Conservation (phyloP, 1,284 basidiomycete genomes). For the Phellinidium pouzarii region DNA sequence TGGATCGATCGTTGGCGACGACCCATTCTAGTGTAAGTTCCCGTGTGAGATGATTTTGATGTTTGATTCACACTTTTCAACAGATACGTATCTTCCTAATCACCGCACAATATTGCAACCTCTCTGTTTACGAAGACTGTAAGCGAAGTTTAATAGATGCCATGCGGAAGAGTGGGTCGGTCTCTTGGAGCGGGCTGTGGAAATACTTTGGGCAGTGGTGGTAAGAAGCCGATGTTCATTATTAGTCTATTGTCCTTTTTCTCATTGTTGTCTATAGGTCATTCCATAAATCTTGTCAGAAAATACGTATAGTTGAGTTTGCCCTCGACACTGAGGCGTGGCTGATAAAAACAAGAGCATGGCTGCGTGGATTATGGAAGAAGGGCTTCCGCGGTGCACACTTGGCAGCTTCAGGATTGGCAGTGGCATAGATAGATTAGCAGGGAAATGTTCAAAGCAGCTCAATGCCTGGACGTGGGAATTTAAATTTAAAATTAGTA, state of each 20-base stretch:
- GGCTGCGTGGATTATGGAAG: conserved; percentile 54
- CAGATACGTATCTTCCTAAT: conserved; percentile 86
- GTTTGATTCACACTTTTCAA: background rate
- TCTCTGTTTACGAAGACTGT: conserved; percentile 82
- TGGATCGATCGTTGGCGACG: conserved; percentile 66
- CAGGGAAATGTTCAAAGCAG: background rate
- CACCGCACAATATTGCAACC: conserved; percentile 85
- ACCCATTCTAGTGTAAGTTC: conserved; percentile 61
- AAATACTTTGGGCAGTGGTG: conserved; percentile 63
- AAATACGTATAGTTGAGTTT: conserved; percentile 47
- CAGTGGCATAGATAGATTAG: conserved; percentile 24
- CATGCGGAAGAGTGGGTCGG: conserved; percentile 44
- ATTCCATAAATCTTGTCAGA: conserved; percentile 47
- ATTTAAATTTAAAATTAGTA: too few relatives aligned
- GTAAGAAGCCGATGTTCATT: conserved; percentile 33
- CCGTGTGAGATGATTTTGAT: conserved; percentile 2
- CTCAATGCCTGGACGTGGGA: too few relatives aligned
- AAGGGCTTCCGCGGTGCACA: conserved; percentile 59
- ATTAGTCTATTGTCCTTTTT: conserved; percentile 9
- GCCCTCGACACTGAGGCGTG: conserved; percentile 66
- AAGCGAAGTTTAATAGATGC: conserved; percentile 42
- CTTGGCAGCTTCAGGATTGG: conserved; percentile 61
- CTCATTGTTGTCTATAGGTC: conserved; percentile 36
- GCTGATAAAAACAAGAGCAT: conserved; percentile 53
- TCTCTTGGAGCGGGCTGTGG: conserved; percentile 43